Conservation (phyloP, 495 filamentous ascomycete genomes). For the Penicillium paxilli region DNA sequence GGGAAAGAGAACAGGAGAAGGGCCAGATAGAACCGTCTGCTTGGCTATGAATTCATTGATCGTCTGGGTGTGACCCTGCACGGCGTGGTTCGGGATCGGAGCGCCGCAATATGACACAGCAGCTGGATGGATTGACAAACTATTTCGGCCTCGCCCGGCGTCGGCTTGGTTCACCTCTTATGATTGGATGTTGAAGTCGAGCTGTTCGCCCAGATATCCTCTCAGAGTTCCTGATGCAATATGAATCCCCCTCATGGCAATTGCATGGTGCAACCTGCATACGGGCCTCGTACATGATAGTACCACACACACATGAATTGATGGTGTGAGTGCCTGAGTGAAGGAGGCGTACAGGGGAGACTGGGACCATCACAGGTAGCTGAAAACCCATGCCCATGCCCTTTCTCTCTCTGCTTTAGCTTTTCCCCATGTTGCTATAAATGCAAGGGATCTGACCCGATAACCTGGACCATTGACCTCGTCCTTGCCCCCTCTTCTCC, state of each 20-base stretch:
- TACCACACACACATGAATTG: no score
- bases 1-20: no score
- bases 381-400: no score
- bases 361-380: no score
- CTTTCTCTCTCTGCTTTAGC: not conserved
- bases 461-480: constrained; percentile 1
- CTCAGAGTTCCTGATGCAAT: no score
- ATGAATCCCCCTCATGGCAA: constrained; percentile 6
- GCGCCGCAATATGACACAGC: constrained; percentile 29
- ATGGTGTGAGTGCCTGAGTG: no score
- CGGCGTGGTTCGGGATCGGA: constrained; percentile 9
- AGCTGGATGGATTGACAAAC: constrained; percentile 18
- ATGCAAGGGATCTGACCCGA: constrained; percentile 16
- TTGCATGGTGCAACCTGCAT: constrained; percentile 8
- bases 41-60: not conserved
- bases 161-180: not conserved
- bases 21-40: not conserved
- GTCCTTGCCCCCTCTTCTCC: not conserved
- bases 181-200: constrained; percentile 12
- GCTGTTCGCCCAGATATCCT: no score
- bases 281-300: no score
- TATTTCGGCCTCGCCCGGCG: constrained; percentile 7
- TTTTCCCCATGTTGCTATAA: not conserved
- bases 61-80: constrained; percentile 7
- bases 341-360: not conserved